Evolutionary conservation across 371 early-diverging fungal species (phyloP).

Genomic region (Mucor piriformis): DNA sequence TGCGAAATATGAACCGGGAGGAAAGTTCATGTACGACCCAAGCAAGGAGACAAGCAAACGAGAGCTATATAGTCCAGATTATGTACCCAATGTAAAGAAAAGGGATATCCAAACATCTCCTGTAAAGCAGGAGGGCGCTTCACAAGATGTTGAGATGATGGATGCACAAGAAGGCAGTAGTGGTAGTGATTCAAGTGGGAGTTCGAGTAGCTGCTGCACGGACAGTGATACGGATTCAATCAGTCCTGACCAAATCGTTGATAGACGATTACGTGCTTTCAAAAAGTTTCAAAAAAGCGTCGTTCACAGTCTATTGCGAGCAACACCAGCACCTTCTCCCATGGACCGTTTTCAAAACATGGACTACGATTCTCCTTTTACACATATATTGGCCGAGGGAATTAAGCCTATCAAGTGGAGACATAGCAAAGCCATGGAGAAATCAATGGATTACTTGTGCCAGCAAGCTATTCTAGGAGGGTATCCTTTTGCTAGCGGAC

Average conservation of each 20-base stretch:
- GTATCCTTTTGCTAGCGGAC: conserved; percentile 54
- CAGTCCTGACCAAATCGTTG: not conserved
- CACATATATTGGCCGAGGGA: conserved; percentile 9
- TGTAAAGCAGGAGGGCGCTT: not conserved
- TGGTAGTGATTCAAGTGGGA: not conserved
- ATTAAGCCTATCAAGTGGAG: conserved; percentile 15
- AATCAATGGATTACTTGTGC: conserved; percentile 42
- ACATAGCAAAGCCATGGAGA: conserved; percentile 15
- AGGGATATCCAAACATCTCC: not conserved
- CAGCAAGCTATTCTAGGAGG: conserved; percentile 57
- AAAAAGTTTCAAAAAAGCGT: conserved; percentile 12
- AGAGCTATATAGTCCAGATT: conserved; percentile 9
- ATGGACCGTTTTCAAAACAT: not conserved
- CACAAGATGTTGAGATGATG: not conserved
- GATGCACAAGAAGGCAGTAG: not conserved
- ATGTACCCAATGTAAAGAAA: not conserved
- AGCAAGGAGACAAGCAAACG: not conserved
- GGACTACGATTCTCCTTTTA: conserved; percentile 30
- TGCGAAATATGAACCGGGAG: conserved; percentile 44
- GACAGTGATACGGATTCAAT: not conserved
- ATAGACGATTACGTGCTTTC: not conserved
- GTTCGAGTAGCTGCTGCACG: not conserved
- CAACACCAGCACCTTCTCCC: conserved; percentile 4
- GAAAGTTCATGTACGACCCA: conserved; percentile 40
- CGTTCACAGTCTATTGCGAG: not conserved